Evolutionary conservation across 495 filamentous ascomycete genomes (phyloP).

Genomic region (Physcia stellaris): DNA sequence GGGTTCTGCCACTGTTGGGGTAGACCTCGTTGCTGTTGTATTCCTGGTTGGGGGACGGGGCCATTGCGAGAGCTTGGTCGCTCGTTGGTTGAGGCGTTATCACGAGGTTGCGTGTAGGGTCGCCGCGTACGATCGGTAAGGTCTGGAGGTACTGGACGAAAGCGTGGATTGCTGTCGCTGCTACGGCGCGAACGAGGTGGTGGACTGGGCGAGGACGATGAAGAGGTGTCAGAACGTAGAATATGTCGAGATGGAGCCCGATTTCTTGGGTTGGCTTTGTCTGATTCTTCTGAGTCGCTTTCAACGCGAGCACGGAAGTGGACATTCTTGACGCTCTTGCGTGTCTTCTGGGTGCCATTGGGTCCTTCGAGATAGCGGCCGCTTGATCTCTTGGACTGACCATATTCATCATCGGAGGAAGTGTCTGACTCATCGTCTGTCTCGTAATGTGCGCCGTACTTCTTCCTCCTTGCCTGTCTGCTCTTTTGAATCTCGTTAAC

Average conservation of each 20-base stretch:
- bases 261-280: constrained; percentile 8
- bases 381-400: constrained; percentile 12
- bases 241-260: constrained; percentile 15
- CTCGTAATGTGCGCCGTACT: constrained; percentile 8
- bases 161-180: background rate
- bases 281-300: constrained; percentile 24
- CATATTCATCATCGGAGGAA: constrained; percentile 20
- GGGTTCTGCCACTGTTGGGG: too few species aligned
- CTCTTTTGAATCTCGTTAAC: constrained; percentile 5
- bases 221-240: constrained; percentile 13
- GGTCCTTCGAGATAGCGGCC: constrained; percentile 28
- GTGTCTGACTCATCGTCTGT: constrained; percentile 19
- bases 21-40: too few species aligned
- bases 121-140: background rate
- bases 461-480: background rate
- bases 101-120: too few species aligned
- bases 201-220: constrained; percentile 1
- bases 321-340: constrained; percentile 22
- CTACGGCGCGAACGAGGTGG: background rate
- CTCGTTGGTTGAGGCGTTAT: too few species aligned
- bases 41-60: too few species aligned
- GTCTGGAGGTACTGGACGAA: background rate
- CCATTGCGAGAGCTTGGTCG: too few species aligned
- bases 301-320: constrained; percentile 26
- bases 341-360: constrained; percentile 20